A percentile compares a stretch with the other conserved stretches of the same genome.
phyloP scores from a whole-genome alignment of 805 yeast genomes.

The Saccharomyces jurei region DNA sequence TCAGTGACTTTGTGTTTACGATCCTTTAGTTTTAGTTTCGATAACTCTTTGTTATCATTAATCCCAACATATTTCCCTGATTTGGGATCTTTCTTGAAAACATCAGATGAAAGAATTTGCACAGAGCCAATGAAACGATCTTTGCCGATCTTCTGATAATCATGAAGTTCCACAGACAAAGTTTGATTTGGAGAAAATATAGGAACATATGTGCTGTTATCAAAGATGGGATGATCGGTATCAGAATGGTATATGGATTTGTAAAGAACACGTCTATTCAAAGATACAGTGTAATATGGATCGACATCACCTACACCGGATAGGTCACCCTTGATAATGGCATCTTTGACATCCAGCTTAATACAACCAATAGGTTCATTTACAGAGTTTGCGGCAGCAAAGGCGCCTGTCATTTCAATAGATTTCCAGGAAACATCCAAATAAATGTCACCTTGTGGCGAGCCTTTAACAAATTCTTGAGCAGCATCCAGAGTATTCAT shows the following conservation, averaged over 20 bases:
- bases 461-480: slow-evolving; percentile 41
- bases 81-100: slow-evolving; percentile 33
- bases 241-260: slow-evolving; percentile 48
- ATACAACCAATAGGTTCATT: slow-evolving; percentile 55
- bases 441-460: slow-evolving; percentile 48
- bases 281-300: slow-evolving; percentile 56
- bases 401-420: slow-evolving; percentile 45
- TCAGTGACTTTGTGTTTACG: slow-evolving; percentile 37
- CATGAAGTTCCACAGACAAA: slow-evolving; percentile 51
- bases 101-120: slow-evolving; percentile 37
- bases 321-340: slow-evolving; percentile 41
- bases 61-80: slow-evolving; percentile 41
- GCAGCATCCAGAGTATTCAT: slow-evolving; percentile 37
- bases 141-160: slow-evolving; percentile 53
- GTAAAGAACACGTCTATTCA: slow-evolving; percentile 51
- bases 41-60: slow-evolving; percentile 42
- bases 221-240: slow-evolving; percentile 49
- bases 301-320: slow-evolving; percentile 68
- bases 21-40: slow-evolving; percentile 25
- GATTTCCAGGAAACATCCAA: slow-evolving; percentile 66
- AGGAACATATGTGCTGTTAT: slow-evolving; percentile 53
- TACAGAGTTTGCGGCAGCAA: slow-evolving; percentile 34
- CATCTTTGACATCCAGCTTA: slow-evolving; percentile 50
- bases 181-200: slow-evolving; percentile 53
- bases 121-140: slow-evolving; percentile 60